Percentiles rank a stretch among this genome's conserved stretches.
phyloP scores from a whole-genome alignment of 495 filamentous ascomycete genomes.

The Xylaria nigripes region DNA sequence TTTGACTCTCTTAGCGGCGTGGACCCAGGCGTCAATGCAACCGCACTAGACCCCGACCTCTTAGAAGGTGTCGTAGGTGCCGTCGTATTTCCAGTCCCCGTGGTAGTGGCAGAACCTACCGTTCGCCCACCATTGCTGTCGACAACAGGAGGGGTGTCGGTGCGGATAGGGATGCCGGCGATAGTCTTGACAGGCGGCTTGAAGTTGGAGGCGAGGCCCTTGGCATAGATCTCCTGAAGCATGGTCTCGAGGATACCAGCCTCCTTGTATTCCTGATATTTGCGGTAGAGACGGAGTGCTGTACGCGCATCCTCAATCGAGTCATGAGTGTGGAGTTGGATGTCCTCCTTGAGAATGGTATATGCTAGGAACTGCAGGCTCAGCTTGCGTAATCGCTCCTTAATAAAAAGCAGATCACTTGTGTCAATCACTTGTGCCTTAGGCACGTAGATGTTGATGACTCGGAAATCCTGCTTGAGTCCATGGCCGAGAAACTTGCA shows the following conservation, averaged over 20 bases:
- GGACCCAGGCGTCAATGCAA: conserved; percentile 6
- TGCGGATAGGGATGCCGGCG: conserved; percentile 4
- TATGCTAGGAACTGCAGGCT: conserved; percentile 83
- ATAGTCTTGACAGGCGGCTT: conserved; percentile 51
- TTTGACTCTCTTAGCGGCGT: conserved; percentile 8
- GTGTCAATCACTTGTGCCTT: conserved; percentile 90
- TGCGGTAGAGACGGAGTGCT: conserved; percentile 80
- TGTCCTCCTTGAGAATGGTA: conserved; percentile 79
- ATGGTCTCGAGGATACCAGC: conserved; percentile 71
- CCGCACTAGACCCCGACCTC: conserved; percentile 6
- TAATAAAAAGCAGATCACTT: conserved; percentile 73
- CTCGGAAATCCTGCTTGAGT: conserved; percentile 87
- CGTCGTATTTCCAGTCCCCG: background rate
- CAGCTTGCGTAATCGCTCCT: conserved; percentile 62
- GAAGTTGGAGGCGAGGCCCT: conserved; percentile 62
- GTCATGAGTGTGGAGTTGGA: conserved; percentile 86
- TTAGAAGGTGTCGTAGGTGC: conserved; percentile 9
- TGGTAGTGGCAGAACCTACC: background rate
- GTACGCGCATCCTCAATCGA: conserved; percentile 88
- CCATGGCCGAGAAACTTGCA: conserved; percentile 93
- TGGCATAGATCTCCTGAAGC: conserved; percentile 72
- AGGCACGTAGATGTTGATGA: conserved; percentile 94
- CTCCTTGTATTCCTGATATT: conserved; percentile 80
- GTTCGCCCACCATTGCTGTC: background rate
- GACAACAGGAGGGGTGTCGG: conserved; percentile 3